A percentile compares a stretch with the other conserved stretches of the same genome.
Evolutionary conservation across 768 basidiomycete species (phyloP).

Genomic region (Phylloporus sp.): DNA sequence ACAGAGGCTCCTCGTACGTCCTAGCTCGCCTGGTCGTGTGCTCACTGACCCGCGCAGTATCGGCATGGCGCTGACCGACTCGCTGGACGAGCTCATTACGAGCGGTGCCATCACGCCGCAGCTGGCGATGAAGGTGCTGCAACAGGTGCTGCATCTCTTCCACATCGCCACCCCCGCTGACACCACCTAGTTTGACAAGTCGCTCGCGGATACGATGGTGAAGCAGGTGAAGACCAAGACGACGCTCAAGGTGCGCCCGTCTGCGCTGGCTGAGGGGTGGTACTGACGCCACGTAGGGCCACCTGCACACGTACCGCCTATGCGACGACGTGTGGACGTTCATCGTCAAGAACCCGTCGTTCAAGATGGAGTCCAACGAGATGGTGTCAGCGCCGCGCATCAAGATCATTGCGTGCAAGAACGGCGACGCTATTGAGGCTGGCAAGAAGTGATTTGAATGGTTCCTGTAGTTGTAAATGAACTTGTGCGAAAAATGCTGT

Average conservation of each 20-base stretch:
- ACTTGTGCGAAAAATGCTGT: neutral
- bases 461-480: neutral
- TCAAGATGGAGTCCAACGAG: slow-evolving; percentile 95
- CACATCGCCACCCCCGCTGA: slow-evolving; percentile 11
- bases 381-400: slow-evolving; percentile 71
- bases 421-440: slow-evolving; percentile 81
- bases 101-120: slow-evolving; percentile 96
- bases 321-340: slow-evolving; percentile 99
- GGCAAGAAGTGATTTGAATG: slow-evolving; percentile 67
- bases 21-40: neutral
- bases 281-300: slow-evolving; percentile 52
- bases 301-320: slow-evolving; percentile 86
- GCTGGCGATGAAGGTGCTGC: slow-evolving; percentile 96
- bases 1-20: slow-evolving; percentile 85
- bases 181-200: slow-evolving; percentile 83
- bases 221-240: slow-evolving; percentile 96
- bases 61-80: slow-evolving; percentile 96
- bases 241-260: slow-evolving; percentile 68
- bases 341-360: slow-evolving; percentile 85
- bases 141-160: slow-evolving; percentile 63
- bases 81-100: slow-evolving; percentile 96
- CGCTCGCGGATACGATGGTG: slow-evolving; percentile 86
- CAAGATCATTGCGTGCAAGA: slow-evolving; percentile 99
- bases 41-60: slow-evolving; percentile 52
- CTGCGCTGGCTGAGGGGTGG: neutral